Evolutionary conservation across 352 stramenopile species (phyloP).

Genomic region (Pythium rhizo-oryzae): DNA sequence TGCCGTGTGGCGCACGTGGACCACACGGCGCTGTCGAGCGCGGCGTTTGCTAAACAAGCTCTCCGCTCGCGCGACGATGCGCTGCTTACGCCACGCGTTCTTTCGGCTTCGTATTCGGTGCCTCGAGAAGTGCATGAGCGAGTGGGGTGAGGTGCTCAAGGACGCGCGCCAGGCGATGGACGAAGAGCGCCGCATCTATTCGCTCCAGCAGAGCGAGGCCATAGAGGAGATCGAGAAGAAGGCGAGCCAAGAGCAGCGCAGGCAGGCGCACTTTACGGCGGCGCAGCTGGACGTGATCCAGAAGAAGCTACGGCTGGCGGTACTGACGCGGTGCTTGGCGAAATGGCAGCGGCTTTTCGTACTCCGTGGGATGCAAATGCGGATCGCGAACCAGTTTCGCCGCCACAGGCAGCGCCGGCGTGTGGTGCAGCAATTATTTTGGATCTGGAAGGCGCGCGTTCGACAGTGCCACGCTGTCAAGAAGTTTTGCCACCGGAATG

Average conservation of each 20-base stretch:
- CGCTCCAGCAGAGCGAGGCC: conserved; percentile 38
- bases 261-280: conserved; percentile 24
- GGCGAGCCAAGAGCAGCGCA: conserved; percentile 29
- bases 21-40: neutral
- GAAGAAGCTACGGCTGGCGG: conserved; percentile 24
- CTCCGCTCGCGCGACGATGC: neutral
- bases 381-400: conserved; percentile 12
- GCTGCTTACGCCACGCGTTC: conserved; percentile 16
- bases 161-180: conserved; percentile 43
- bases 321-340: conserved; percentile 22
- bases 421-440: neutral
- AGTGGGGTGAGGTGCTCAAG: conserved; percentile 49
- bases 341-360: conserved; percentile 25
- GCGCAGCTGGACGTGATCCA: conserved; percentile 28
- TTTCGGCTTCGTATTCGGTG: conserved; percentile 36
- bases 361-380: conserved; percentile 4
- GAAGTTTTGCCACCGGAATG: neutral
- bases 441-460: neutral
- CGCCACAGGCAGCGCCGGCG: neutral
- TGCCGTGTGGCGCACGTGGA: conserved; percentile 9
- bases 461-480: neutral
- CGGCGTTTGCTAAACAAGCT: conserved; percentile 1
- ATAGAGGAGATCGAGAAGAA: conserved; percentile 36
- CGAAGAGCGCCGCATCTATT: conserved; percentile 44
- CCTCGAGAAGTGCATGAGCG: conserved; percentile 30